Base-by-base conservation (phyloP, 169 alveolate species). In the Cyclospora cayetanensis region DNA sequence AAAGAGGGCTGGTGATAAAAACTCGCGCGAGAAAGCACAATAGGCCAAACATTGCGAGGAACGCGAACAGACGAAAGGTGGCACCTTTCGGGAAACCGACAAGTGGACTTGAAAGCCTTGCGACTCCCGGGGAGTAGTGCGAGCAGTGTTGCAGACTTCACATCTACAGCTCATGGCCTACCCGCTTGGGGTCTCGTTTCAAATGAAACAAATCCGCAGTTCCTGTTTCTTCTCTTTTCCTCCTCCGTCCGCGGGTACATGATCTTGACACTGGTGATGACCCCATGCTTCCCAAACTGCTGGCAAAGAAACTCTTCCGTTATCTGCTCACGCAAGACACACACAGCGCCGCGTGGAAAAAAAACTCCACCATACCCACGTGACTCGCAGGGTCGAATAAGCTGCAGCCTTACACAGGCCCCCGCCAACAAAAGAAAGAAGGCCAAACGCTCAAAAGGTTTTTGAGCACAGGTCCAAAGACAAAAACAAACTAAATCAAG, bases 201-300 rank as follows among this genome's bases (percentile, higher is more conserved):
- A 90, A 94, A 96, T 66, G 95, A 93, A 37, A 96, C 97, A 63
- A 95, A 96, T 11, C 97, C 98, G 60, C 97, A 95, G 53, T 95
- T 94, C 77, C 96, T 91, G 52, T 94, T 95, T 39, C 96, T 79
- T 66, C 88, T 91, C 63, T 95, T 79, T 90, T 96, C 98, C 80
- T 96, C 97, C 27, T 95, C 97, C 60, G 95, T 93, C 72, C 98
- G 93, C 31, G 97, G 97, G 37, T 93, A 96, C 98, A 96, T 96
- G 34, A 96, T 93, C 87, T 96, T 96, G 4, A 96, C 96, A 55
- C 97, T 94, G 72, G 95, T 96, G 42, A 96, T 95, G 92, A 93
- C 96, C 60, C 98, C 98, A 79, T 90, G 95, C 92, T 95, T 95
- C 41, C 96, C 96, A 76, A 96, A 96, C 37, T 92, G 95, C 83